Base-by-base conservation (phyloP, 805 yeast species). In the Yarrowia porcina region DNA sequence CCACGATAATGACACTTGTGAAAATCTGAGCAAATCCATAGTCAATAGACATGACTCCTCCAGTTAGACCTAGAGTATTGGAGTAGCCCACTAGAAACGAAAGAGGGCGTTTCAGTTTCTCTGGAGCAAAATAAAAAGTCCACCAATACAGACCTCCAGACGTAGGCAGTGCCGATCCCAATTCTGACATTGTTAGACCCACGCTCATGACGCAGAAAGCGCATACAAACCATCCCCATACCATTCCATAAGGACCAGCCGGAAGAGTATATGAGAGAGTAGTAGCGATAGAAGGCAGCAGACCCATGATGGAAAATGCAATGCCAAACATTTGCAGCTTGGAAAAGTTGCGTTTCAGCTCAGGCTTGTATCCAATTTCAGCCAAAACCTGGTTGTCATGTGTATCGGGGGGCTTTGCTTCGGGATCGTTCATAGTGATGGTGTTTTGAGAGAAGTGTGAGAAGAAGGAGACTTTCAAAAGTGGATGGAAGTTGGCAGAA, bases 171-270 rank as follows among this genome's bases (percentile, higher is more conserved):
- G 90, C 82, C 36, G 86, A 80, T 0, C 87, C 89, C 66, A 86
- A 72, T 68, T 86, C 87, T 4, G 88, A 77, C 84, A 88, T 82
- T 17, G 86, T 77, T 7, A 81, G 66, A n/a, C 90, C 90, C 20
- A 84, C 80, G 9, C 77, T 69, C 62, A 85, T 69, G 63, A 87
- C 83, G 67, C 84, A 82, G 15, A 76, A 64, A 2, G 84, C 79
- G 33, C 88, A 79, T 12, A 83, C 69, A 54, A 84, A 72, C 92
- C 92, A 88, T 52, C 89, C 88, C 91, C 92, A 87, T 1, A 86
- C 77, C 63, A 85, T 77, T 5, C 86, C 83, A 8, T 80, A 83
- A 0, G 89, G 84, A 4, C 91, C 91, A 0, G 87, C 83, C 30
- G 81, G 73, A 13, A 86, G 75, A n/a, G 86, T 87, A 45, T 78